phyloP scores from a whole-genome alignment of 495 filamentous ascomycete species.

The Chlorociboria aeruginascens region DNA sequence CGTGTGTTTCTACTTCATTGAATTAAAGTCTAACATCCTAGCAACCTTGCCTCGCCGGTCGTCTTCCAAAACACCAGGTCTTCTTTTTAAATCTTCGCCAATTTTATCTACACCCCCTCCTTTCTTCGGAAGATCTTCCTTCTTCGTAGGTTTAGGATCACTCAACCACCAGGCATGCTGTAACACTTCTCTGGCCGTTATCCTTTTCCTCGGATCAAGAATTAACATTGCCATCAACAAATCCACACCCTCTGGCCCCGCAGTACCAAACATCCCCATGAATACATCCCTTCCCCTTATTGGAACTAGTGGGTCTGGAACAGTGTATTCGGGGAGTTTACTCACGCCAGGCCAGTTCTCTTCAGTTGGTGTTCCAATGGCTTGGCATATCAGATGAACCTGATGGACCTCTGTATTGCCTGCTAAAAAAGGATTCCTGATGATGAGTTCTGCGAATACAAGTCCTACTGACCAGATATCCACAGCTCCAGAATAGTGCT shows the following conservation, averaged over 20 bases:
- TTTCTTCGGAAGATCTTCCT: conserved; percentile 67
- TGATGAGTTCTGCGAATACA: conserved; percentile 84
- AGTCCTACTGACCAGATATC: conserved; percentile 93
- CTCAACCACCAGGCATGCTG: conserved; percentile 77
- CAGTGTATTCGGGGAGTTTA: conserved; percentile 61
- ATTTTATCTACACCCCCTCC: conserved; percentile 61
- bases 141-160: conserved; percentile 73
- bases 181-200: conserved; percentile 62
- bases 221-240: conserved; percentile 74
- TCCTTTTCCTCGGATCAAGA: conserved; percentile 74
- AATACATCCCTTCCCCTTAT: conserved; percentile 57
- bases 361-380: conserved; percentile 84
- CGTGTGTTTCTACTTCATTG: conserved; percentile 29
- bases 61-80: conserved; percentile 61
- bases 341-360: conserved; percentile 92
- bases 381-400: conserved; percentile 66
- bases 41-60: conserved; percentile 60
- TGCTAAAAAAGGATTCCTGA: conserved; percentile 68
- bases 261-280: conserved; percentile 57
- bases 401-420: conserved; percentile 74
- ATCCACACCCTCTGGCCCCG: conserved; percentile 73
- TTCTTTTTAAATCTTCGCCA: conserved; percentile 71
- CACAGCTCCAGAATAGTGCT: conserved; percentile 79
- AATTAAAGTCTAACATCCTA: conserved; percentile 75
- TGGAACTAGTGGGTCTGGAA: conserved; percentile 47